These are phyloP conservation scores for Ophiosphaerella narmari DNA, from an alignment of 2,329 filamentous ascomycete species.

Conservation along the genomic window DNA sequence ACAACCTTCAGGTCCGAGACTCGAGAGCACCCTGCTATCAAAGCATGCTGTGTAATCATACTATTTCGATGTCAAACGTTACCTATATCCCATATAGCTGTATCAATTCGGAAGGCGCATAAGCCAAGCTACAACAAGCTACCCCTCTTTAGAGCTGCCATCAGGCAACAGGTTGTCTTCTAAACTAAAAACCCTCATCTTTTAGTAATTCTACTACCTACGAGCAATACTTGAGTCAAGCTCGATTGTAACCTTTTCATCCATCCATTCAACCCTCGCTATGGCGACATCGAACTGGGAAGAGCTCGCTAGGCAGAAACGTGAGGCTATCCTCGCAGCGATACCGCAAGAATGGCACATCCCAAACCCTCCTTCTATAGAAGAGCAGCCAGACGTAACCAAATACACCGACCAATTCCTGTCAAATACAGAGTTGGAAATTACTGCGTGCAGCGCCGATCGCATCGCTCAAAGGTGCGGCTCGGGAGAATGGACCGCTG, in stretches of 20 bases:
- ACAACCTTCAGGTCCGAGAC: no score
- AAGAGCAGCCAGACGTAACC: constrained; percentile 56
- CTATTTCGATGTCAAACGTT: no score
- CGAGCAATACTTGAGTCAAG: no score
- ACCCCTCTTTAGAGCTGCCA: background rate
- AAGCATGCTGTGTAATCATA: no score
- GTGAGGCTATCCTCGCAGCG: constrained; percentile 56
- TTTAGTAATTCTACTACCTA: no score
- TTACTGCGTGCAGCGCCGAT: constrained; percentile 64
- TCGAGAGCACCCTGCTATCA: no score
- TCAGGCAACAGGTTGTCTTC: background rate
- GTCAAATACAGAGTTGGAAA: constrained; percentile 58
- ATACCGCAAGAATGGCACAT: constrained; percentile 64
- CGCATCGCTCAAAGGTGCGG: constrained; percentile 61
- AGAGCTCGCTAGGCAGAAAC: constrained; percentile 56
- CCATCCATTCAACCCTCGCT: no score
- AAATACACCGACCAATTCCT: constrained; percentile 62
- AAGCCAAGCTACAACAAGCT: background rate
- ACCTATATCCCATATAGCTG: background rate
- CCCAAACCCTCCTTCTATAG: constrained; percentile 51
- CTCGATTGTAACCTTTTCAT: no score
- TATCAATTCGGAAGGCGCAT: constrained; percentile 1
- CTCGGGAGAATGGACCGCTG: constrained; percentile 60
- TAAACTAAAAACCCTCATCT: no score
- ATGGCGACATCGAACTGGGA: constrained; percentile 52